Evolutionary conservation across 1,284 basidiomycete species (phyloP).

Genomic region (Melampsora americana): DNA sequence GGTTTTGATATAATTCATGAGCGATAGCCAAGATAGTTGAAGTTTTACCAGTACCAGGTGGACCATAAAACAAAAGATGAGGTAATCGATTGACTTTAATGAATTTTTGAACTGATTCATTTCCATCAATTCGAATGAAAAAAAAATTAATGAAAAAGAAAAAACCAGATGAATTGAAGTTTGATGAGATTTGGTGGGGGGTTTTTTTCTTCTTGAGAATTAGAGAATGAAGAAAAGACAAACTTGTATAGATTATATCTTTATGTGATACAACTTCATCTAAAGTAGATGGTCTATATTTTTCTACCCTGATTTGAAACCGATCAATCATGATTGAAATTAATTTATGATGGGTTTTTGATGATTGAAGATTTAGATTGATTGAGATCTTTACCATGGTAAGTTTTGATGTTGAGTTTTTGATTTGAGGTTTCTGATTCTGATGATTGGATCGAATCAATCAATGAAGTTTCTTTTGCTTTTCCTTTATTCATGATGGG

Average conservation of each 20-base stretch:
- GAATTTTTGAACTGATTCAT: constrained; percentile 80
- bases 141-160: background rate
- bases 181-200: no score
- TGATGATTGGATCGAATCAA: background rate
- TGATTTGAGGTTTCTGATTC: no score
- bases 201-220: no score
- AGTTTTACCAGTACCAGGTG: constrained; percentile 95
- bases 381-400: no score
- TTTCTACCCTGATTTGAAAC: constrained; percentile 79
- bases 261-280: constrained; percentile 91
- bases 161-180: constrained; percentile 2
- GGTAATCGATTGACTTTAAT: constrained; percentile 91
- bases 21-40: constrained; percentile 97
- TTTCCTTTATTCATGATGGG: constrained; percentile 38
- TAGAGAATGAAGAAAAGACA: constrained; percentile 52
- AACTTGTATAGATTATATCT: constrained; percentile 87
- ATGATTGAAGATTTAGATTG: no score
- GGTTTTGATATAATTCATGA: constrained; percentile 79
- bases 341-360: background rate
- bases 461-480: background rate
- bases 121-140: constrained; percentile 21
- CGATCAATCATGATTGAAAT: background rate
- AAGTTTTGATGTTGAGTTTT: constrained; percentile 5
- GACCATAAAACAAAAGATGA: constrained; percentile 94
- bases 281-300: constrained; percentile 81